phyloP scores from a whole-genome alignment of 2,329 filamentous ascomycete species.

The Rosellinia necatrix region DNA sequence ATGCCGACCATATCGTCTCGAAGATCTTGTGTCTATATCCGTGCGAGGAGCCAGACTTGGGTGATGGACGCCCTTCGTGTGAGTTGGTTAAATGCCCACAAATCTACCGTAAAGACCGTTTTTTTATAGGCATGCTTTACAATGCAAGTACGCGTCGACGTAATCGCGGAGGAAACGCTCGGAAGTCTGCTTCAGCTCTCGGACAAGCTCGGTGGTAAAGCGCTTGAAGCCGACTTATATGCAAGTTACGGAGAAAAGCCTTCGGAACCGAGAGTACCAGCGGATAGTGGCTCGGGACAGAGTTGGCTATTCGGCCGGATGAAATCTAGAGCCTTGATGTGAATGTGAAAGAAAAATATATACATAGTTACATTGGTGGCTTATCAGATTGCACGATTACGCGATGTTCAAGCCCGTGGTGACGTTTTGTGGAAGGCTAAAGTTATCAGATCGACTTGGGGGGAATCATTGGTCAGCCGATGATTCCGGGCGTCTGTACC shows the following conservation, averaged over 20 bases:
- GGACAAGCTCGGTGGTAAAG: constrained; percentile 26
- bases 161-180: not conserved
- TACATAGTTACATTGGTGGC: not conserved
- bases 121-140: not conserved
- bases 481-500: too few species aligned
- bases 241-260: constrained; percentile 12
- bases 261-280: constrained; percentile 17
- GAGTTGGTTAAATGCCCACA: too few species aligned
- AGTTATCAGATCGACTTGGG: constrained; percentile 28
- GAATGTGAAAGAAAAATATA: too few species aligned
- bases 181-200: constrained; percentile 1
- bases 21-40: not conserved
- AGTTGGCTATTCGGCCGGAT: not conserved
- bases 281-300: not conserved
- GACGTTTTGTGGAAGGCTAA: not conserved
- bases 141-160: too few species aligned
- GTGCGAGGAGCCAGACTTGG: too few species aligned
- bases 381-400: constrained; percentile 24
- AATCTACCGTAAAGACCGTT: not conserved
- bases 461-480: constrained; percentile 8
- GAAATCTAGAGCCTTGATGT: not conserved
- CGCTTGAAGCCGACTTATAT: constrained; percentile 7
- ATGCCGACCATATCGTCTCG: too few species aligned
- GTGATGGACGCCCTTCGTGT: too few species aligned
- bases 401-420: not conserved